Conservation (phyloP, 2,329 filamentous ascomycete species). For the Sclerotinia trifoliorum region DNA sequence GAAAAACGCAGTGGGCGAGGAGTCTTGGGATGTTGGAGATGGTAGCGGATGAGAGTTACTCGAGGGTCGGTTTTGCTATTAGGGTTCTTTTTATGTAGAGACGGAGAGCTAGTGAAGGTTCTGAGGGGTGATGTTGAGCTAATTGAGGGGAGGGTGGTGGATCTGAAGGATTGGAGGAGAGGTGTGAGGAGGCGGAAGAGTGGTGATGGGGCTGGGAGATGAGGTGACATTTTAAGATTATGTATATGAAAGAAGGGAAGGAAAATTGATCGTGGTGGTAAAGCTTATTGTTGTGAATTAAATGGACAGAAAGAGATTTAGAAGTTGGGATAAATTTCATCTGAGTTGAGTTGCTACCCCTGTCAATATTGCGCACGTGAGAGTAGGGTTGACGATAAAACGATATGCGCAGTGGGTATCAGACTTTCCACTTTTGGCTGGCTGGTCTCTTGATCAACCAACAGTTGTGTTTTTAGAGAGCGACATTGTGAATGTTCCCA, state of each 20-base stretch:
- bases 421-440: not conserved
- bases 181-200: slow-evolving; percentile 34
- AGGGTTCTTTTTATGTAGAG: slow-evolving; percentile 22
- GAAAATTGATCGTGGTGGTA: not conserved
- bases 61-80: slow-evolving; percentile 33
- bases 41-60: slow-evolving; percentile 64
- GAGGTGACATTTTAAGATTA: slow-evolving; percentile 28
- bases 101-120: slow-evolving; percentile 30
- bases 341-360: not conserved
- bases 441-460: not conserved
- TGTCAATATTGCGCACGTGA: not conserved
- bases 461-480: not conserved
- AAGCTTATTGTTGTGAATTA: slow-evolving; percentile 5
- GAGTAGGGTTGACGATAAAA: not conserved
- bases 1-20: slow-evolving; percentile 83
- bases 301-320: not conserved
- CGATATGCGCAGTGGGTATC: not conserved
- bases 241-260: not conserved
- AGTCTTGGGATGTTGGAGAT: slow-evolving; percentile 65
- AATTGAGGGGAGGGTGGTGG: slow-evolving; percentile 19
- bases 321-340: slow-evolving; percentile 19
- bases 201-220: slow-evolving; percentile 27
- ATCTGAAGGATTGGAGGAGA: slow-evolving; percentile 32
- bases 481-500: not conserved
- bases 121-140: slow-evolving; percentile 20